A percentile compares a stretch with the other conserved stretches of the same genome.
Conservation (phyloP, 768 basidiomycete species). For the Macrolepiota fuliginosa region DNA sequence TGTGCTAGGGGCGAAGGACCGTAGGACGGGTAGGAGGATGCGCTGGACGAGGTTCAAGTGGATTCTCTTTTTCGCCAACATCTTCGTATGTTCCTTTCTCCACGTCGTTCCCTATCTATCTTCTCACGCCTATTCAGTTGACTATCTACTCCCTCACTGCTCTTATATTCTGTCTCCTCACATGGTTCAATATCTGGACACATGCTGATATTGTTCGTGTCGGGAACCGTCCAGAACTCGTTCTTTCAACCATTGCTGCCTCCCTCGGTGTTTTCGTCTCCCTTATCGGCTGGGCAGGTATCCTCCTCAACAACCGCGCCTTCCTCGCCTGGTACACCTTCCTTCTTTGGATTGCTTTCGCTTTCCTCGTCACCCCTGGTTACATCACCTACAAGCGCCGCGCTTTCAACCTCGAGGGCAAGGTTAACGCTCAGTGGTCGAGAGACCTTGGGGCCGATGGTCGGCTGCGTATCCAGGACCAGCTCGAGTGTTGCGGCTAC, state of each 20-base stretch:
- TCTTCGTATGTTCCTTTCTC: constrained; percentile 31
- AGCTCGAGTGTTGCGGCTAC: constrained; percentile 78
- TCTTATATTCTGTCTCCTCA: constrained; percentile 64
- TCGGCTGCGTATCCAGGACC: constrained; percentile 67
- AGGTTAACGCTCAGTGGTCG: constrained; percentile 76
- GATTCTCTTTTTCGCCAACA: constrained; percentile 67
- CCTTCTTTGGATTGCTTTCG: constrained; percentile 74
- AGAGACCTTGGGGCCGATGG: constrained; percentile 52
- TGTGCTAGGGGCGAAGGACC: constrained; percentile 11
- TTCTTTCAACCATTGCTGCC: constrained; percentile 68
- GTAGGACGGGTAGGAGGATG: constrained; percentile 35
- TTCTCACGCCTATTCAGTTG: constrained; percentile 26
- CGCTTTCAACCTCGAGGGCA: constrained; percentile 63
- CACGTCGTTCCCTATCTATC: background rate
- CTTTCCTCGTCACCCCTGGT: constrained; percentile 69
- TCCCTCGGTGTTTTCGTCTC: constrained; percentile 60
- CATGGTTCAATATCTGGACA: constrained; percentile 75
- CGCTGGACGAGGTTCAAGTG: constrained; percentile 88
- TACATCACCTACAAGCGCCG: constrained; percentile 75
- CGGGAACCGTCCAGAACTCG: constrained; percentile 64
- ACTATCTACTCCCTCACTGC: constrained; percentile 58
- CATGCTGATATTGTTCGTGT: constrained; percentile 68
- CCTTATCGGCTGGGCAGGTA: constrained; percentile 76
- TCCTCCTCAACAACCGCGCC: constrained; percentile 81
- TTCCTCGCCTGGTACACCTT: constrained; percentile 82